Evolutionary conservation across 371 early-diverging fungal genomes (phyloP).

Genomic region (Rhizopus microsporus): DNA sequence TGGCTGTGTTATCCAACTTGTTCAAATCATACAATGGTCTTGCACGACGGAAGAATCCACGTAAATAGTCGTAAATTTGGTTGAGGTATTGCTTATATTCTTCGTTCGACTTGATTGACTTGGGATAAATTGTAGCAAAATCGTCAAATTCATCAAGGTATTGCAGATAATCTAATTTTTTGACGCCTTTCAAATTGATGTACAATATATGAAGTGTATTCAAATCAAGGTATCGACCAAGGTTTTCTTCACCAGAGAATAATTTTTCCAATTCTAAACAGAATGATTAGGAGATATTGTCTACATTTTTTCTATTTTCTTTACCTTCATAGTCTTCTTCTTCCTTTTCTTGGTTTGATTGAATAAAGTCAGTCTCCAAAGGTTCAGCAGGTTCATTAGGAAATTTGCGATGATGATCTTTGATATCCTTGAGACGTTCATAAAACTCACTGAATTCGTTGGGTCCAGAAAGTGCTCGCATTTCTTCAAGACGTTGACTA

Average conservation of each 20-base stretch:
- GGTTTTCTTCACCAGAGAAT: conserved; percentile 91
- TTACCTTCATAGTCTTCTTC: conserved; percentile 62
- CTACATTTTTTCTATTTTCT: not conserved
- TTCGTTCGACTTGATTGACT: conserved; percentile 57
- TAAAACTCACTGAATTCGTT: conserved; percentile 88
- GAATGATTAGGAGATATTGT: not conserved
- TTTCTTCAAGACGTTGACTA: conserved; percentile 73
- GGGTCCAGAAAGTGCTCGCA: conserved; percentile 69
- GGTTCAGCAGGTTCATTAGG: conserved; percentile 81
- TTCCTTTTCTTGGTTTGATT: conserved; percentile 48
- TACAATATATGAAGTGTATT: conserved; percentile 75
- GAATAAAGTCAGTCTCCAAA: conserved; percentile 76
- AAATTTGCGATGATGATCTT: conserved; percentile 82
- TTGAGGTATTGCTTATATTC: conserved; percentile 77
- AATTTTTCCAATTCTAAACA: conserved; percentile 71
- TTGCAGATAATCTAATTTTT: conserved; percentile 75
- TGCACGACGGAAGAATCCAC: conserved; percentile 73
- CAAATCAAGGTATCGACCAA: conserved; percentile 89
- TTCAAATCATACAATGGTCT: conserved; percentile 79
- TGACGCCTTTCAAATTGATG: conserved; percentile 79
- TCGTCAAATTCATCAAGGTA: conserved; percentile 75
- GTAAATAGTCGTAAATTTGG: conserved; percentile 67
- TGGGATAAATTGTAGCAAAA: conserved; percentile 63
- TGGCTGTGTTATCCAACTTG: conserved; percentile 50
- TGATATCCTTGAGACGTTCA: conserved; percentile 77